Percentiles rank a stretch among this genome's conserved stretches.
Evolutionary conservation across 345 rosid species (phyloP).

Genomic region (Euclidium syriacum): DNA sequence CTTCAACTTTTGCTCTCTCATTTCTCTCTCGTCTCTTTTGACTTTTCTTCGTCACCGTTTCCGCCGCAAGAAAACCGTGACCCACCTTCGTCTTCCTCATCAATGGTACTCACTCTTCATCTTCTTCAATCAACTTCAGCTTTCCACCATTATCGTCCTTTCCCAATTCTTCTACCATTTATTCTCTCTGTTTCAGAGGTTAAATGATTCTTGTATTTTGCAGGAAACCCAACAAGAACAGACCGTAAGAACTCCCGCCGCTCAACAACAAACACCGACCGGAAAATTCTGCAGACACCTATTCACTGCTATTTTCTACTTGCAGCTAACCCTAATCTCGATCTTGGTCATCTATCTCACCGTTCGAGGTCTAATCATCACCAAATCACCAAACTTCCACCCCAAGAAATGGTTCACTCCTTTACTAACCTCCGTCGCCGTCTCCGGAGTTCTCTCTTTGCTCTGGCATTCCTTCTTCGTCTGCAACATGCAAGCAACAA

Average conservation of each 20-base stretch:
- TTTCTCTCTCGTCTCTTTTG: background rate
- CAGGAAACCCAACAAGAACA: constrained; percentile 12
- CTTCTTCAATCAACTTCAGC: background rate
- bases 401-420: constrained; percentile 80
- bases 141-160: background rate
- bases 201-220: background rate
- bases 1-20: background rate
- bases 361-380: constrained; percentile 46
- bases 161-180: background rate
- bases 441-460: constrained; percentile 44
- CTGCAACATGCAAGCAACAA: constrained; percentile 36
- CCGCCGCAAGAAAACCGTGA: constrained; percentile 25
- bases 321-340: constrained; percentile 43
- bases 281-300: constrained; percentile 38
- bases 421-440: constrained; percentile 45
- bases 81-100: background rate
- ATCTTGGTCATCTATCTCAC: constrained; percentile 47
- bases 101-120: constrained; percentile 18
- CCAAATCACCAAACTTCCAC: constrained; percentile 43
- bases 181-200: background rate
- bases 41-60: constrained; percentile 7
- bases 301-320: constrained; percentile 47
- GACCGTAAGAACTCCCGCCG: background rate
- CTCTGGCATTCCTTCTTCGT: constrained; percentile 46
- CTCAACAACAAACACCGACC: constrained; percentile 29